Conservation (phyloP, 1,284 basidiomycete genomes). For the Leucoagaricus sp. region DNA sequence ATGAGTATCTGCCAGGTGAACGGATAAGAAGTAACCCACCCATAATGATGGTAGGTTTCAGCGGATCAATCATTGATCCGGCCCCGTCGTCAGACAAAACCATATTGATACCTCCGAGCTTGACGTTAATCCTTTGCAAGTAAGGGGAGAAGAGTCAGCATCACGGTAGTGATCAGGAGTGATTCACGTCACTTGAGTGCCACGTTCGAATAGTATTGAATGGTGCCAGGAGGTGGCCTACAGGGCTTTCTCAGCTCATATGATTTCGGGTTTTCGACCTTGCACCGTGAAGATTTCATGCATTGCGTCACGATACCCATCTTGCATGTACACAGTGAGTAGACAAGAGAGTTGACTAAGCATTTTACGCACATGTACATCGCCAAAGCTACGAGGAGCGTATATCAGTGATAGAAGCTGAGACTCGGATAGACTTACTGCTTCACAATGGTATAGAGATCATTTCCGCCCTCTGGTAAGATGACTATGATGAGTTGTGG, state of each 20-base stretch:
- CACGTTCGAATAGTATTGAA: slow-evolving; percentile 79
- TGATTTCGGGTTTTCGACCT: slow-evolving; percentile 5
- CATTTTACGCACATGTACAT: slow-evolving; percentile 51
- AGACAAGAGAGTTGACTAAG: neutral
- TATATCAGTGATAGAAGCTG: slow-evolving; percentile 2
- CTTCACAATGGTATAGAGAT: slow-evolving; percentile 75
- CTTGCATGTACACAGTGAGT: slow-evolving; percentile 31
- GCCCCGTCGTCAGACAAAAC: slow-evolving; percentile 61
- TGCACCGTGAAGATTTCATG: slow-evolving; percentile 63
- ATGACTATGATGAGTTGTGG: slow-evolving; percentile 67
- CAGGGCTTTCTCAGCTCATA: slow-evolving; percentile 1
- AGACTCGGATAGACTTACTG: slow-evolving; percentile 48
- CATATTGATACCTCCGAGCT: slow-evolving; percentile 78
- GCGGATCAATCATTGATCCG: slow-evolving; percentile 62
- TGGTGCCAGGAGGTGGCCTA: slow-evolving; percentile 46
- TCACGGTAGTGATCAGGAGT: neutral
- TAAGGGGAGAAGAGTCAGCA: slow-evolving; percentile 13
- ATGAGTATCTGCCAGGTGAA: slow-evolving; percentile 5
- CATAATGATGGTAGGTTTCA: slow-evolving; percentile 77
- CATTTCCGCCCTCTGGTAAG: slow-evolving; percentile 72
- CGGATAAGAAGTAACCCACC: slow-evolving; percentile 38
- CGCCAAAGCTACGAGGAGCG: slow-evolving; percentile 58
- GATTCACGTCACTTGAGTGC: slow-evolving; percentile 65
- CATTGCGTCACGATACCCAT: slow-evolving; percentile 76
- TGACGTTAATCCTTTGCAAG: slow-evolving; percentile 79